These are phyloP conservation scores for Uronychia binucleata DNA, from an alignment of 73 alveolate genomes.

Conservation along the genomic window DNA sequence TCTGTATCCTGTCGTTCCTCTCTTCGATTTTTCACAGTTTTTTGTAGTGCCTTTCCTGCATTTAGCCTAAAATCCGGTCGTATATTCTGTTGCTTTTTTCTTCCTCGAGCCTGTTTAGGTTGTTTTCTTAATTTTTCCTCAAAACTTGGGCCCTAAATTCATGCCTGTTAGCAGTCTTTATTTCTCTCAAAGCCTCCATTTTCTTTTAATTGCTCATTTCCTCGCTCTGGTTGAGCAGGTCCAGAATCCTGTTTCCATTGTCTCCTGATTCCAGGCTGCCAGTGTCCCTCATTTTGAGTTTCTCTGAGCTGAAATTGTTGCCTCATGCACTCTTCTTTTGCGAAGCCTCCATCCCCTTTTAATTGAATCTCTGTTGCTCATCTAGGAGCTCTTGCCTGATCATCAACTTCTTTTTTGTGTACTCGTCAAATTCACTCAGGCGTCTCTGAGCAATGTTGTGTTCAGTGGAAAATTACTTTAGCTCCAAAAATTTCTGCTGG, in stretches of 20 bases:
- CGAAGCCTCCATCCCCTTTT: no score
- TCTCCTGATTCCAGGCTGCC: neutral
- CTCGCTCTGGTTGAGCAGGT: neutral
- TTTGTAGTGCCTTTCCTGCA: neutral
- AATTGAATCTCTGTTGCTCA: neutral
- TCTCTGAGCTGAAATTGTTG: neutral
- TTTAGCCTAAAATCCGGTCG: neutral
- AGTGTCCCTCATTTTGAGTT: neutral
- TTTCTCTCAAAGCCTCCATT: neutral
- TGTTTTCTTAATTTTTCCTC: neutral
- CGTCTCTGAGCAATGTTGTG: neutral
- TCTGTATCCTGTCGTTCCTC: neutral
- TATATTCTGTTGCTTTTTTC: neutral
- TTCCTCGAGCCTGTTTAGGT: neutral
- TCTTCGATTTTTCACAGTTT: neutral
- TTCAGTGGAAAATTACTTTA: neutral
- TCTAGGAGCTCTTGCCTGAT: neutral
- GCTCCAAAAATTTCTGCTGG: neutral
- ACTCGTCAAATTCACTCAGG: neutral
- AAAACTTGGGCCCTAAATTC: neutral
- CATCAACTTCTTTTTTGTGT: neutral
- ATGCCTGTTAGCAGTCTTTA: no score
- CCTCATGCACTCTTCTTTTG: neutral
- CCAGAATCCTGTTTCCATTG: neutral
- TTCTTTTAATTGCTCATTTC: neutral